A percentile compares a stretch with the other conserved stretches of the same genome.
Evolutionary conservation across 495 filamentous ascomycete species (phyloP).

Genomic region (Penicilliopsis zonata): DNA sequence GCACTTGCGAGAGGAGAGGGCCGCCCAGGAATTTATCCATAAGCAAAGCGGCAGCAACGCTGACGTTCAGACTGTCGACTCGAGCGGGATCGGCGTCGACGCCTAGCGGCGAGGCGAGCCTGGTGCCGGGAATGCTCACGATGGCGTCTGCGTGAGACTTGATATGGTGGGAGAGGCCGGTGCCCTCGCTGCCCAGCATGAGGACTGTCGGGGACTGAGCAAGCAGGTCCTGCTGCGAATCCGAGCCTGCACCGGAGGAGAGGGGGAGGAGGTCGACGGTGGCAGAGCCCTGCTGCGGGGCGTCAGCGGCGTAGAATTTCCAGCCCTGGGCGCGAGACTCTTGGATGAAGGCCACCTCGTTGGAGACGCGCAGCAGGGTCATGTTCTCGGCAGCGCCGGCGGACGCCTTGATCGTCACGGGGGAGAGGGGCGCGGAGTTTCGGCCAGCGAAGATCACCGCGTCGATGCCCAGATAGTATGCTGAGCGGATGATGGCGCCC

Average conservation of each 20-base stretch:
- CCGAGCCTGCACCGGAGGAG: slow-evolving; percentile 2
- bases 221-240: slow-evolving; percentile 26
- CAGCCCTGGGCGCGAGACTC: slow-evolving; percentile 60
- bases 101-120: slow-evolving; percentile 18
- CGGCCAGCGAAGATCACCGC: slow-evolving; percentile 56
- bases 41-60: slow-evolving; percentile 68
- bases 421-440: slow-evolving; percentile 57
- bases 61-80: slow-evolving; percentile 76
- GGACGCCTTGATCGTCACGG: slow-evolving; percentile 74
- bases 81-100: slow-evolving; percentile 28
- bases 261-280: slow-evolving; percentile 10
- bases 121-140: slow-evolving; percentile 40
- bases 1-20: no score
- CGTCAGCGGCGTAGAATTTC: slow-evolving; percentile 70
- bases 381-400: slow-evolving; percentile 75
- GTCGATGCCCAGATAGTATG: slow-evolving; percentile 74
- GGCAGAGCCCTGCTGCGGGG: slow-evolving; percentile 28
- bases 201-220: slow-evolving; percentile 55
- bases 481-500: slow-evolving; percentile 76
- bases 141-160: slow-evolving; percentile 49
- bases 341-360: slow-evolving; percentile 56
- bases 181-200: slow-evolving; percentile 73
- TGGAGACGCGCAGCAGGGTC: slow-evolving; percentile 51
- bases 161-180: slow-evolving; percentile 53
- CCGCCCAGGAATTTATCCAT: slow-evolving; percentile 49